Base-by-base conservation (phyloP, 2,329 filamentous ascomycete genomes). In the Cladobotryum mycophilum region DNA sequence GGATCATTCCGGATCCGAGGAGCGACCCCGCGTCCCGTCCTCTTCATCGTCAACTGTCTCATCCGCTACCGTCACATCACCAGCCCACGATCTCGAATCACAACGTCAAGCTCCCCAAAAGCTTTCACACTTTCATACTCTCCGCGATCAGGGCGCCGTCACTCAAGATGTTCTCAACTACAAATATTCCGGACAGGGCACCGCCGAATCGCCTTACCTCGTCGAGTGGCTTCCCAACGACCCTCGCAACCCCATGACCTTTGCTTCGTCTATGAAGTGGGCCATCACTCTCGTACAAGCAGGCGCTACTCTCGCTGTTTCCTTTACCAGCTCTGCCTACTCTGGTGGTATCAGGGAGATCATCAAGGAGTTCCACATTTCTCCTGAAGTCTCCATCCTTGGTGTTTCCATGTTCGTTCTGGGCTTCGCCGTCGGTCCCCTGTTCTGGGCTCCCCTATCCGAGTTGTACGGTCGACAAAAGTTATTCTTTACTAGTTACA, bases 251-350 rank as follows among this genome's bases (percentile, higher is more conserved):
- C 84, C 86, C 1, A 78, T 85, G 74, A 70, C 72, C 45, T 86
- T 82, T 58, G 67, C 75, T 9, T 53, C 61, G 2, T 49, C 61
- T 25, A 78, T 76, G 66, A 88, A 88, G 69, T 89, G 86, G 85
- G 62, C 64, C 30, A 79, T 85, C 55, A 85, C 83, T 2, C 61
- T 79, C 47, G 64, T 85, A 38, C 79, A 85, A 51, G 84, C 85
- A 12, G 59, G 85, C 25, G 80, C 85, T 13, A 86, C 84, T 1
- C 74, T 90, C 41, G 84, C 77, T 25, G 84, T 89, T 30, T 74
- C 86, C 3, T 85, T 90, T 58, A 80, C 81, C 48, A 86, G 83
- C 15, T 85, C 82, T 1, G 85, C 85, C 33, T 87, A 81, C 64
- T 80, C 79, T 4, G 80, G 81, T 12, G 80, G 80, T 43, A 64